Evolutionary conservation across 805 yeast species (phyloP), one percentile per base, ranked within the genome.

Genomic region (Saturnispora saitoi): DNA sequence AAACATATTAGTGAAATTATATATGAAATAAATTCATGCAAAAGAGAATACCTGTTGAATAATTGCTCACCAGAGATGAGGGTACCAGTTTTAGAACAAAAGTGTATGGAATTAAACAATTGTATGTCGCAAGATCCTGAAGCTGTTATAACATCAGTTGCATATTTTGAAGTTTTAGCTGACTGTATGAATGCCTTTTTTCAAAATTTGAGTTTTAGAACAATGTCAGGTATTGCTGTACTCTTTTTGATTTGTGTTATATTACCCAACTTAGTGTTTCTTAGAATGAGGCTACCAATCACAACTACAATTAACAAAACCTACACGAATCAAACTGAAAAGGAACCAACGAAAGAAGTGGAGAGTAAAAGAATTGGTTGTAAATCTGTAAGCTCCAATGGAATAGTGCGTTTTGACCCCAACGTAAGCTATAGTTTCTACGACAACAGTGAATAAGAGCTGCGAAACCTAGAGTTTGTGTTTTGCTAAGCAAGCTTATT

Each of bases 111-210:
- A 32, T 87, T 95, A 93, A 83, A 78, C 52, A 75, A 73, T 49
- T 93, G 99, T 63, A 86, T 87, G 89, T 78, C 81, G 56, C 68
- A 81, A 43, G 91, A 87, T 53, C 90, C 95, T 9, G 73, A 76
- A 24, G 56, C 67, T 48, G 62, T 65, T 20, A 53, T 60, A 32
- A 58, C 65, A 3, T 59, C 67, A 2, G 62, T 52, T 29, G 67
- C 66, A 1, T 63, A 63, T 47, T 63, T 63, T 48, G 67, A 63
- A 51, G 60, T 63, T 22, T 44, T 63, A 19, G 66, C 67, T 2
- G 67, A 63, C 40, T 63, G 67, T 45, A 52, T 63, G 56, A 63
- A 63, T 47, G 63, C 65, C 4, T 61, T 63, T 37, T 63, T 63
- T 54, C 63, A 63, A 36, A 57, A 62, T 29, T 48, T 63, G 36